A percentile compares a stretch with the other conserved stretches of the same genome.
Evolutionary conservation across 2,329 filamentous ascomycete genomes (phyloP).

Genomic region (Botrytis cinerea): DNA sequence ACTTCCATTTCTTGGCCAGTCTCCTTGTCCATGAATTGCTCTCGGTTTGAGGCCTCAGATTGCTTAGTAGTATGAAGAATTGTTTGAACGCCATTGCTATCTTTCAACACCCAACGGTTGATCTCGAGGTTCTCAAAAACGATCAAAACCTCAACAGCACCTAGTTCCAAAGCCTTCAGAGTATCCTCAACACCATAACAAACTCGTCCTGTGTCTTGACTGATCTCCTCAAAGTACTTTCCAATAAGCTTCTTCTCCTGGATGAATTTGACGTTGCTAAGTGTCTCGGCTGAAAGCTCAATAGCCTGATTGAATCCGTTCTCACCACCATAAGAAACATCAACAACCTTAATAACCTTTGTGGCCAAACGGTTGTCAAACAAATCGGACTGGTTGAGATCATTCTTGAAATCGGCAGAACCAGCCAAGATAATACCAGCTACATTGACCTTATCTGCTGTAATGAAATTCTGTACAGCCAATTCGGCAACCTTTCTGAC

Average conservation of each 20-base stretch:
- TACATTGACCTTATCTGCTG: slow-evolving; percentile 97
- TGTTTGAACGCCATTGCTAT: slow-evolving; percentile 68
- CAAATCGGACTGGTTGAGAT: slow-evolving; percentile 95
- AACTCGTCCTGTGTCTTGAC: slow-evolving; percentile 92
- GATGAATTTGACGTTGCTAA: slow-evolving; percentile 99
- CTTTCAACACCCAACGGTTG: slow-evolving; percentile 87
- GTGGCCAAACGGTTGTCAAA: slow-evolving; percentile 88
- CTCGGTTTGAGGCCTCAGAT: slow-evolving; percentile 73
- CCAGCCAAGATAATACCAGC: slow-evolving; percentile 93
- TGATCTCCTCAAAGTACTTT: slow-evolving; percentile 98
- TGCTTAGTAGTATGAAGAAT: slow-evolving; percentile 86
- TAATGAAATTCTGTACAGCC: slow-evolving; percentile 99
- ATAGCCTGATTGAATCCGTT: slow-evolving; percentile 99
- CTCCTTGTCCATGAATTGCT: slow-evolving; percentile 91
- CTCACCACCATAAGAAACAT: slow-evolving; percentile 98
- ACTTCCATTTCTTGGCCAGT: slow-evolving; percentile 98
- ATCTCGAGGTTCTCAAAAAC: slow-evolving; percentile 97
- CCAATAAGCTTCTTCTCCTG: slow-evolving; percentile 99
- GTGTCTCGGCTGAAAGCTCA: slow-evolving; percentile 88
- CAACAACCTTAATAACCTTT: slow-evolving; percentile 99
- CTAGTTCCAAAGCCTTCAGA: slow-evolving; percentile 91
- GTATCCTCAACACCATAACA: slow-evolving; percentile 99
- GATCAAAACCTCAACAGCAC: slow-evolving; percentile 91
- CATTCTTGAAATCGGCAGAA: slow-evolving; percentile 99
- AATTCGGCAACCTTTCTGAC: slow-evolving; percentile 97